A percentile compares a stretch with the other conserved stretches of the same genome.
phyloP scores from a whole-genome alignment of 768 basidiomycete genomes.

The Serendipita indica region DNA sequence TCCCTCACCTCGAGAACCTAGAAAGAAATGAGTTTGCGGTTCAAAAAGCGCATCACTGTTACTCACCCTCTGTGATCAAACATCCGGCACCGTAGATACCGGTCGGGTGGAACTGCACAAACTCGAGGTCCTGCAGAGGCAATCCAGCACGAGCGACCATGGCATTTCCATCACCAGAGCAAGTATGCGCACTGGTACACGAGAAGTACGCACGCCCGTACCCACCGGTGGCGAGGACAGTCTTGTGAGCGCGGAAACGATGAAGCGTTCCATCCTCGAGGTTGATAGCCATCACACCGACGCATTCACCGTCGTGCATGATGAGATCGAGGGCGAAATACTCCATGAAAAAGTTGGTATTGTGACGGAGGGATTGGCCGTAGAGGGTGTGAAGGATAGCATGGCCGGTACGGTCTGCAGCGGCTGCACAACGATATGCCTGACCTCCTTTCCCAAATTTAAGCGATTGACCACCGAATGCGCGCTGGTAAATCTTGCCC shows the following conservation, averaged over 20 bases:
- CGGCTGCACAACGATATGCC: slow-evolving; percentile 96
- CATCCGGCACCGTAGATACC: slow-evolving; percentile 99
- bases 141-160: slow-evolving; percentile 96
- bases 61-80: slow-evolving; percentile 87
- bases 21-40: background rate
- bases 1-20: slow-evolving; percentile 97
- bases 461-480: slow-evolving; percentile 95
- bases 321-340: slow-evolving; percentile 98
- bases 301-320: slow-evolving; percentile 98
- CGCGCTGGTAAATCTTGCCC: slow-evolving; percentile 98
- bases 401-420: slow-evolving; percentile 96
- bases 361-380: slow-evolving; percentile 95
- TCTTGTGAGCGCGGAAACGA: slow-evolving; percentile 96
- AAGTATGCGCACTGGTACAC: slow-evolving; percentile 97
- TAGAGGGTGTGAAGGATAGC: slow-evolving; percentile 98
- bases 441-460: slow-evolving; percentile 97
- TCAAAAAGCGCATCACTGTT: background rate
- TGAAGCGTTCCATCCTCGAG: slow-evolving; percentile 99
- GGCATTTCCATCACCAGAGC: slow-evolving; percentile 96
- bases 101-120: slow-evolving; percentile 99
- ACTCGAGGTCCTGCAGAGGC: slow-evolving; percentile 92
- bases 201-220: slow-evolving; percentile 98
- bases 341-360: slow-evolving; percentile 99
- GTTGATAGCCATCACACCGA: slow-evolving; percentile 97
- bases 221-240: slow-evolving; percentile 94